Conservation (phyloP, 371 early-diverging fungal genomes). For the Mortierella sp. region DNA sequence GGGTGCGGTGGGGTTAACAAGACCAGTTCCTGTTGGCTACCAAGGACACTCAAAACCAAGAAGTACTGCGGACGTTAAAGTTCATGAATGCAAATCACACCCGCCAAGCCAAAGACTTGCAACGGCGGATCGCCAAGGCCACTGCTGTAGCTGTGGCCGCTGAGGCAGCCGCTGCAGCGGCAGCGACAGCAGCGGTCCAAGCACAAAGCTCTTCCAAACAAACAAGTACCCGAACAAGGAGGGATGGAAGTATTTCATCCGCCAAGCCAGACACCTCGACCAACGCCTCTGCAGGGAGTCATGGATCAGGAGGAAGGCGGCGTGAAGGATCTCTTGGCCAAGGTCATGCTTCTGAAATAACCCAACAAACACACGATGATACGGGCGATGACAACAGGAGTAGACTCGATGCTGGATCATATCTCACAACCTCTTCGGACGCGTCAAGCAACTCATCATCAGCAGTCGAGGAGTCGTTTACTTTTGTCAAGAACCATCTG, state of each 20-base stretch:
- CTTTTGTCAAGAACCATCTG: slow-evolving; percentile 36
- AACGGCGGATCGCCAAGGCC: slow-evolving; percentile 28
- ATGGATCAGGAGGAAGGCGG: too few relatives aligned
- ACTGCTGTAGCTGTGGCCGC: slow-evolving; percentile 20
- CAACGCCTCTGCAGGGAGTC: neutral
- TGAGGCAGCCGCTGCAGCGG: neutral
- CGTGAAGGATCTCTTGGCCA: too few relatives aligned
- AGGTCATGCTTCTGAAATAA: too few relatives aligned
- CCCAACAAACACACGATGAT: neutral
- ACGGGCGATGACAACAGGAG: neutral
- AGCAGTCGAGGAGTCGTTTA: slow-evolving; percentile 46
- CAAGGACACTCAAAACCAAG: slow-evolving; percentile 34
- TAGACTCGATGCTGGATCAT: slow-evolving; percentile 9
- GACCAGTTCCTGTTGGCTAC: slow-evolving; percentile 45
- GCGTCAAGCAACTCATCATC: slow-evolving; percentile 39
- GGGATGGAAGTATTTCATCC: neutral
- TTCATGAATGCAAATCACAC: slow-evolving; percentile 49
- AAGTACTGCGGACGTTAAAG: slow-evolving; percentile 38
- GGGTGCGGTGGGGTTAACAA: too few relatives aligned
- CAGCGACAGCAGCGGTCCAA: slow-evolving; percentile 4
- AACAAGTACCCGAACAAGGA: neutral
- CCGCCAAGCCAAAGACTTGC: slow-evolving; percentile 45
- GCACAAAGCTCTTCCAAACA: neutral
- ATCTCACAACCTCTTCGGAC: slow-evolving; percentile 23
- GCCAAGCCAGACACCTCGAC: neutral